These are phyloP conservation scores for Haematococcus lacustris DNA, from an alignment of 139 green algal genomes.

Conservation along the genomic window DNA sequence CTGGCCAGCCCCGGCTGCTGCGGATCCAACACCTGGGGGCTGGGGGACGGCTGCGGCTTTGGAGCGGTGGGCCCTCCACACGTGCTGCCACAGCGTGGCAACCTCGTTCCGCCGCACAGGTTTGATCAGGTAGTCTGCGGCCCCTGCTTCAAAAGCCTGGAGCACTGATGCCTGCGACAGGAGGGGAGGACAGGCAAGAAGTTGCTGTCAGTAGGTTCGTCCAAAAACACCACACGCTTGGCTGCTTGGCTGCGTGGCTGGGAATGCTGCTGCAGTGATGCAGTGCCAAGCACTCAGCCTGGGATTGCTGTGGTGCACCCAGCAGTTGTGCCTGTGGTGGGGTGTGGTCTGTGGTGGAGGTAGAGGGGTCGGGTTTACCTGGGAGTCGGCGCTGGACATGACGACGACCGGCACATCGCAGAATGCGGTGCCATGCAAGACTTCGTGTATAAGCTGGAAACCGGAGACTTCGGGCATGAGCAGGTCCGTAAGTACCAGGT, in stretches of 20 bases:
- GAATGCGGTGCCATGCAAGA: conserved; percentile 11
- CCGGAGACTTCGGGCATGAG: conserved; percentile 26
- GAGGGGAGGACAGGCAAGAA: too few species aligned
- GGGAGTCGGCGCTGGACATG: conserved; percentile 21
- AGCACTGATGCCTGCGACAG: conserved; percentile 22
- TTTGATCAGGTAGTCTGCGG: conserved; percentile 70
- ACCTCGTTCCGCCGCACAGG: conserved; percentile 69
- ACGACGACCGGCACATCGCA: conserved; percentile 25
- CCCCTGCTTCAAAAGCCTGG: conserved; percentile 41
- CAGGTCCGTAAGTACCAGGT: conserved; percentile 23
- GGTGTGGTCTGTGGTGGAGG: too few species aligned
- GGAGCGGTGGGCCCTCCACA: conserved; percentile 23
- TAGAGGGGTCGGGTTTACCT: not conserved
- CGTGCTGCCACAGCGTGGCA: conserved; percentile 61
- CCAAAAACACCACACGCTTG: too few species aligned
- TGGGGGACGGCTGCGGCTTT: not conserved
- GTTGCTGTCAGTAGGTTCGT: too few species aligned
- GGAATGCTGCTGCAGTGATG: too few species aligned
- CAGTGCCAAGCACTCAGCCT: too few species aligned
- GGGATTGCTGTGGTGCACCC: too few species aligned
- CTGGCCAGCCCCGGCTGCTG: not conserved
- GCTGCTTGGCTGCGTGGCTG: too few species aligned
- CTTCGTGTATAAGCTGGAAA: conserved; percentile 27
- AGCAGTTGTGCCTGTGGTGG: conserved; percentile 9
- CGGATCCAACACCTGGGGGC: not conserved